phyloP scores from a whole-genome alignment of 352 stramenopile genomes.

The Pseudoperonospora humuli region DNA sequence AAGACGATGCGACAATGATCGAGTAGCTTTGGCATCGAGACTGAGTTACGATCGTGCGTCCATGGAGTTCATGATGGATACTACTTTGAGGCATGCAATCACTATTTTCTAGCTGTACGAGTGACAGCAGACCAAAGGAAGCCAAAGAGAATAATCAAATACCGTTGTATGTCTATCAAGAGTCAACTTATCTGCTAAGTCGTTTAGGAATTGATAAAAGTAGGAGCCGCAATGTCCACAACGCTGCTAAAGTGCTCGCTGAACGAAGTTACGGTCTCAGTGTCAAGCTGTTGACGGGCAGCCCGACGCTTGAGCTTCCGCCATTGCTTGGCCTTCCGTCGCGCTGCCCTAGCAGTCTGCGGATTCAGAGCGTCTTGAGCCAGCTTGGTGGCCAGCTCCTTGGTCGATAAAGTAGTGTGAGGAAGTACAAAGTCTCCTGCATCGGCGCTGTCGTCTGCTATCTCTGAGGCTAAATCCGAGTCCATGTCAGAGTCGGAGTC shows the following conservation, averaged over 20 bases:
- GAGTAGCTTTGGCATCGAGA: slow-evolving; percentile 7
- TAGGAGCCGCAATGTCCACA: slow-evolving; percentile 27
- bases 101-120: slow-evolving; percentile 15
- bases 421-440: slow-evolving; percentile 7
- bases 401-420: slow-evolving; percentile 16
- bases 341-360: slow-evolving; percentile 40
- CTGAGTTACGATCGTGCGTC: slow-evolving; percentile 14
- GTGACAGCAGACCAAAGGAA: slow-evolving; percentile 19
- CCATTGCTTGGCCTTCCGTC: slow-evolving; percentile 65
- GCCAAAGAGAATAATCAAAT: slow-evolving; percentile 23
- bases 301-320: slow-evolving; percentile 68
- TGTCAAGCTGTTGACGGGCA: slow-evolving; percentile 49
- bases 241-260: slow-evolving; percentile 51
- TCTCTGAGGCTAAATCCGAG: slow-evolving; percentile 46
- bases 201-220: slow-evolving; percentile 13
- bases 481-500: slow-evolving; percentile 55
- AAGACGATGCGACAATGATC: not conserved
- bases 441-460: slow-evolving; percentile 23
- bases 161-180: slow-evolving; percentile 21
- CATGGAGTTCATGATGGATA: too few species aligned
- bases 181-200: slow-evolving; percentile 14
- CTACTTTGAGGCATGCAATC: slow-evolving; percentile 18
- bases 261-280: slow-evolving; percentile 42
- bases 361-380: slow-evolving; percentile 50
- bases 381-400: slow-evolving; percentile 49